phyloP scores from a whole-genome alignment of 306 rosid genomes.

The Crataegus laevigata region DNA sequence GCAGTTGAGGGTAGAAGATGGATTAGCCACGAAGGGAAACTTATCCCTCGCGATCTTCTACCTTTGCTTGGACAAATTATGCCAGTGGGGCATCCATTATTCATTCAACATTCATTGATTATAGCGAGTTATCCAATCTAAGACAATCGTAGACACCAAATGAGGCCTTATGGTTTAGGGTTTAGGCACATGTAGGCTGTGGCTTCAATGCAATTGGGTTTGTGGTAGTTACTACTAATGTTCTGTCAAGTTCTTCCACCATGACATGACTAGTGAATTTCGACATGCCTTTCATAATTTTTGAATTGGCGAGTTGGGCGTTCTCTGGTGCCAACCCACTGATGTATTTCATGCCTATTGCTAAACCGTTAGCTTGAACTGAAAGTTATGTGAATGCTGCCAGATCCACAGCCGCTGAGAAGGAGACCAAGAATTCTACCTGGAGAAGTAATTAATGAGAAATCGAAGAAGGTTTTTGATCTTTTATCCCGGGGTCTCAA shows the following conservation, averaged over 20 bases:
- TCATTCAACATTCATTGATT: not conserved
- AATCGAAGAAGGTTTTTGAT: constrained; percentile 68
- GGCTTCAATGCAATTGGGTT: not conserved
- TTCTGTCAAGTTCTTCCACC: not conserved
- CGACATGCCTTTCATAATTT: not conserved
- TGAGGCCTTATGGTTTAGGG: not conserved
- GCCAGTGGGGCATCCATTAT: not conserved
- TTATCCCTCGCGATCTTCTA: not conserved
- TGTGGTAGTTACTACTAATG: not conserved
- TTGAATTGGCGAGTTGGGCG: not conserved
- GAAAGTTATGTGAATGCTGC: constrained; percentile 22
- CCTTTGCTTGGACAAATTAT: not conserved
- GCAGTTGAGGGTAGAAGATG: not conserved
- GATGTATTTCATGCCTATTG: constrained; percentile 4
- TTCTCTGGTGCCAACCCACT: not conserved
- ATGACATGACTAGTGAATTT: not conserved
- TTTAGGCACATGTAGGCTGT: not conserved
- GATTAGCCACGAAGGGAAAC: not conserved
- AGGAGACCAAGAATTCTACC: constrained; percentile 75
- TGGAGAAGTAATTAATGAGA: constrained; percentile 64
- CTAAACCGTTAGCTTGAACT: constrained; percentile 15
- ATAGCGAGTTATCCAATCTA: not conserved
- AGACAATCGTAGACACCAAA: not conserved
- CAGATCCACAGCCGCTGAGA: constrained; percentile 61
- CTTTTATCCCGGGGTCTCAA: not conserved